Evolutionary conservation across 1,139 yeast species (phyloP).

Genomic region (Meyerozyma carpophila): DNA sequence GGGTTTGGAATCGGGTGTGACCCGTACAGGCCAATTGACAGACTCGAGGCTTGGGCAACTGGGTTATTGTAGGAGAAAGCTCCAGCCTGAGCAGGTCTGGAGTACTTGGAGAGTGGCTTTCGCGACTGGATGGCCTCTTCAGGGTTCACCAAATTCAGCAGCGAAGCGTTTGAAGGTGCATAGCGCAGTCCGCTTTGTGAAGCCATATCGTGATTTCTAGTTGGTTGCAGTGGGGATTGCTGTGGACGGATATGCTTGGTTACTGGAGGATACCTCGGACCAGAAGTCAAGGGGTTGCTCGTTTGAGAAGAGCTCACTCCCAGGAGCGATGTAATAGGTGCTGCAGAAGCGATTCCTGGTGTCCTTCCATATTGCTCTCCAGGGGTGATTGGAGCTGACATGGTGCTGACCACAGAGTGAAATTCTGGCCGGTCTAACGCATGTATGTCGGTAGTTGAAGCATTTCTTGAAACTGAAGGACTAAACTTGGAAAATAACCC

Average conservation of each 20-base stretch:
- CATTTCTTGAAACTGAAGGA: constrained; percentile 53
- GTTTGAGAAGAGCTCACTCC: not conserved
- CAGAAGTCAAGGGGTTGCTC: constrained; percentile 3
- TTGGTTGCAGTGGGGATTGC: constrained; percentile 1
- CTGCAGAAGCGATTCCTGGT: not conserved
- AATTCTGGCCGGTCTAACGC: constrained; percentile 9
- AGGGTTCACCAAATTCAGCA: constrained; percentile 15
- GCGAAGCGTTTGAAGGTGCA: constrained; percentile 23
- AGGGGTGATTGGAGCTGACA: constrained; percentile 6
- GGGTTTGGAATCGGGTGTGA: constrained; percentile 1
- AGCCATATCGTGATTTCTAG: constrained; percentile 2
- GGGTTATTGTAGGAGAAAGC: constrained; percentile 9
- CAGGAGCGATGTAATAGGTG: not conserved
- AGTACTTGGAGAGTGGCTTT: constrained; percentile 10
- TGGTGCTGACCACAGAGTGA: not conserved
- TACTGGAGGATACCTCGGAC: constrained; percentile 3
- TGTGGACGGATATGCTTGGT: constrained; percentile 3
- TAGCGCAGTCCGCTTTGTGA: constrained; percentile 14
- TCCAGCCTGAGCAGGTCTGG: constrained; percentile 10
- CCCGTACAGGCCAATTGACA: constrained; percentile 9
- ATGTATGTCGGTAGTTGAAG: constrained; percentile 43
- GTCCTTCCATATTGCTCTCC: not conserved
- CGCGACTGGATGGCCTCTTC: constrained; percentile 8
- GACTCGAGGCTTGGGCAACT: constrained; percentile 14
- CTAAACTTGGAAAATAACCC: constrained; percentile 74